Conservation (phyloP, 1,284 basidiomycete genomes). For the Apiotrichum domesticum region DNA sequence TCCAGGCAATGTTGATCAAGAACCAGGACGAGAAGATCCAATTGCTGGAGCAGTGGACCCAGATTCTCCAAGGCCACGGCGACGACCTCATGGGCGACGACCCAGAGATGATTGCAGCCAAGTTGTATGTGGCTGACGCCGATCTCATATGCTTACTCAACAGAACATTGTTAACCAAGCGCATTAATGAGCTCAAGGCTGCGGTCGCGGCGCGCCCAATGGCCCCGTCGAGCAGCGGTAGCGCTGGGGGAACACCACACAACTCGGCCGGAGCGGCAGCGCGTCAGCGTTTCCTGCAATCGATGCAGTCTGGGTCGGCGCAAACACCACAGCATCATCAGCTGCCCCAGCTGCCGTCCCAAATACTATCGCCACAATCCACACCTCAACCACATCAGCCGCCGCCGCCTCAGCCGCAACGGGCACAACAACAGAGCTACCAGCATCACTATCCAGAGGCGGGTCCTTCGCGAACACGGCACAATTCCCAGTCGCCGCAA, state of each 20-base stretch:
- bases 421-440: neutral
- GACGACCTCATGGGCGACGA: constrained; percentile 29
- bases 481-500: neutral
- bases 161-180: constrained; percentile 25
- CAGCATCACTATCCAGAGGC: neutral
- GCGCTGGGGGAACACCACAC: neutral
- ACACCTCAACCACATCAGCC: too few species aligned
- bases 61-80: neutral
- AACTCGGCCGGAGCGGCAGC: neutral
- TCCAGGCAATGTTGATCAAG: constrained; percentile 29
- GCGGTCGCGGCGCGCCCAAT: constrained; percentile 20
- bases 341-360: neutral
- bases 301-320: neutral
- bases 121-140: constrained; percentile 23
- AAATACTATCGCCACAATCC: neutral
- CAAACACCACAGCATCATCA: too few species aligned
- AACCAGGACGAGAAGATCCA: constrained; percentile 29
- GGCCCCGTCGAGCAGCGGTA: constrained; percentile 27
- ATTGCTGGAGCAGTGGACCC: constrained; percentile 22
- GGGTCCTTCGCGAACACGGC: neutral
- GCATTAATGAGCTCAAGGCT: constrained; percentile 35
- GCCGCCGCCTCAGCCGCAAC: neutral
- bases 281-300: neutral
- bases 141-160: neutral
- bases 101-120: constrained; percentile 29